These are phyloP conservation scores for Nissolia schottii DNA, from an alignment of 306 rosid species.

Conservation along the genomic window DNA sequence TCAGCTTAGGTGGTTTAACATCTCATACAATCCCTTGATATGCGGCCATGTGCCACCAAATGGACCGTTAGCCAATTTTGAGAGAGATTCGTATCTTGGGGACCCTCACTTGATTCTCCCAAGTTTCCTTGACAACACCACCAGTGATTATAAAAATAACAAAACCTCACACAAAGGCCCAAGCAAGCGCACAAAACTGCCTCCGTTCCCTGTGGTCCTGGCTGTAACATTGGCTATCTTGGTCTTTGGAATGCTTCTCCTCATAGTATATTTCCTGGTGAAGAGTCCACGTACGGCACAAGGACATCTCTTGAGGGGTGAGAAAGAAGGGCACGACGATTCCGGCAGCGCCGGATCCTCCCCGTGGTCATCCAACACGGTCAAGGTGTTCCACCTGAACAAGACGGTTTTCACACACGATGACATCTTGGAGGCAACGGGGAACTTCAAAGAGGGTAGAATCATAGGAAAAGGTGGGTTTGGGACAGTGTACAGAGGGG, in stretches of 20 bases:
- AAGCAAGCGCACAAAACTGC: conserved; percentile 27
- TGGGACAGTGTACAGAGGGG: conserved; percentile 78
- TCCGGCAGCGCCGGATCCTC: conserved; percentile 39
- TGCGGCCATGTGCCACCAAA: conserved; percentile 51
- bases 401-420: conserved; percentile 70
- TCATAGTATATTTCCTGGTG: conserved; percentile 36
- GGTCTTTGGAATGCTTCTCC: conserved; percentile 43
- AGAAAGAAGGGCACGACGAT: conserved; percentile 32
- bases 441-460: conserved; percentile 62
- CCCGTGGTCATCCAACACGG: conserved; percentile 47
- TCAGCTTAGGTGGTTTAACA: conserved; percentile 70
- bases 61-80: conserved; percentile 72
- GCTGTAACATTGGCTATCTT: conserved; percentile 38
- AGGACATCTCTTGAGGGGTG: conserved; percentile 32
- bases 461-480: conserved; percentile 86
- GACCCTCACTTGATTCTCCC: conserved; percentile 57
- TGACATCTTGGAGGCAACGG: conserved; percentile 71
- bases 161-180: neutral
- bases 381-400: conserved; percentile 72
- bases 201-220: conserved; percentile 18
- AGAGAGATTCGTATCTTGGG: conserved; percentile 61
- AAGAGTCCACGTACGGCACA: conserved; percentile 33
- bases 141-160: conserved; percentile 4
- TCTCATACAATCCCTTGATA: conserved; percentile 73
- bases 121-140: conserved; percentile 20